Base-by-base conservation (phyloP, 352 stramenopile genomes). In the Globisporangium nagaii region DNA sequence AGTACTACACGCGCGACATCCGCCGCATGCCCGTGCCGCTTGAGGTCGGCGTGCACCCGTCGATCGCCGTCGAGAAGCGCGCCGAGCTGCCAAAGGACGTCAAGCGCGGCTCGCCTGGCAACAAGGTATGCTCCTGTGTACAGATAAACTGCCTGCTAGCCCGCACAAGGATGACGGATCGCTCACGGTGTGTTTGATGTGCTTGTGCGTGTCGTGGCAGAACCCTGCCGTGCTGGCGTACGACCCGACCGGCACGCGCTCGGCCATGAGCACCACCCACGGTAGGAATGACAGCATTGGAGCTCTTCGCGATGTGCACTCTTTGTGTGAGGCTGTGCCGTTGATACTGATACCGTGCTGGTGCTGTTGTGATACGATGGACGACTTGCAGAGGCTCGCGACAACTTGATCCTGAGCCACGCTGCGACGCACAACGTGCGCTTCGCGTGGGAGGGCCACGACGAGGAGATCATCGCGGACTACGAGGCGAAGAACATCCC, bases 1-100 rank as follows among this genome's bases (percentile, higher is more conserved):
- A 93, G 36, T 96, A 93, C 78, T 96, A 96, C 70, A 94, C 84
- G 74, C 82, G 86, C 56, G 86, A 96, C 60, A 77, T 88, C 42
- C 79, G 80, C 47, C 77, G 84, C 62, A 86, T 90, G 59, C 65
- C 65, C 30, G 72, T 68, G 62, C 71, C 83, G 31, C 70, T 72
- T 17, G 72, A 86, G 28, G 74, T 90, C 48, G 82, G 76, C 51
- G 65, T 90, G 62, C 84, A 93, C 67, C 84, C 84, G 40, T 85
- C 79, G 45, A 70, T 93, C 28, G 73, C 70, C 12, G 48, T 73
- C 32, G 62, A 76, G 52, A 72, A 81, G 66, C 76, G 66, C 37
- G 74, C 67, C 3, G 65, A 90, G 62, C 70, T 93, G 31, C 83
- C 83, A 32, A 75, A 73, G 32, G 80, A 87, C 50, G 69, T 70